A percentile compares a stretch with the other conserved stretches of the same genome.
Evolutionary conservation across 257 asterid genomes (phyloP).

Genomic region (Solanum arcanum): DNA sequence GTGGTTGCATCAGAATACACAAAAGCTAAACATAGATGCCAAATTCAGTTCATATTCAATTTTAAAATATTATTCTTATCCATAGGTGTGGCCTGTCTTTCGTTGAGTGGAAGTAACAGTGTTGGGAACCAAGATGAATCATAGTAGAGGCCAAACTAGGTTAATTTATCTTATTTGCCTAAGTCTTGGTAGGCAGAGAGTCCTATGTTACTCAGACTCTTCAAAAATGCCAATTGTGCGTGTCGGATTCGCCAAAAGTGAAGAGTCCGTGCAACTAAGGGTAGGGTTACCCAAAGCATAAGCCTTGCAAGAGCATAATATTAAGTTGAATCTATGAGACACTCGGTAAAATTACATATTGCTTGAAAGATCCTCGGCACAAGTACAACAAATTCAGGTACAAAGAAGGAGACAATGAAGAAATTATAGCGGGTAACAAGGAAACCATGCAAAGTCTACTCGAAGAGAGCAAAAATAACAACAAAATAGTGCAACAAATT

Average conservation of each 20-base stretch:
- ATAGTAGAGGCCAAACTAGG: neutral
- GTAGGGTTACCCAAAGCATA: neutral
- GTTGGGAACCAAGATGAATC: neutral
- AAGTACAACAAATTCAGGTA: neutral
- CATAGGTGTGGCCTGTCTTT: neutral
- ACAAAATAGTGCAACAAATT: neutral
- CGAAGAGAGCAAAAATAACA: neutral
- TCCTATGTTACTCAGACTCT: too few species aligned
- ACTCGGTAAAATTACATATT: neutral
- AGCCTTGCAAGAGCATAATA: neutral
- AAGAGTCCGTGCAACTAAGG: too few species aligned
- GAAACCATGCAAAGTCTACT: neutral
- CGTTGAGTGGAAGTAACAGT: neutral
- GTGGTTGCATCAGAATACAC: neutral
- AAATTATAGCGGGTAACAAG: neutral
- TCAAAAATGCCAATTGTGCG: too few species aligned
- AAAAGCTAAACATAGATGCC: neutral
- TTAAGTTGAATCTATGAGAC: neutral
- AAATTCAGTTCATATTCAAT: neutral
- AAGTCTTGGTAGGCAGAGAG: neutral
- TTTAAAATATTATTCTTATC: neutral
- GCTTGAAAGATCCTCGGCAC: neutral
- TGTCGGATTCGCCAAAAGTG: too few species aligned
- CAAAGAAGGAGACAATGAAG: neutral
- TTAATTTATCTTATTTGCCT: neutral